Evolutionary conservation across 169 alveolate genomes (phyloP), one percentile per base, ranked within the genome.

Genomic region (Plasmodium ovale): DNA sequence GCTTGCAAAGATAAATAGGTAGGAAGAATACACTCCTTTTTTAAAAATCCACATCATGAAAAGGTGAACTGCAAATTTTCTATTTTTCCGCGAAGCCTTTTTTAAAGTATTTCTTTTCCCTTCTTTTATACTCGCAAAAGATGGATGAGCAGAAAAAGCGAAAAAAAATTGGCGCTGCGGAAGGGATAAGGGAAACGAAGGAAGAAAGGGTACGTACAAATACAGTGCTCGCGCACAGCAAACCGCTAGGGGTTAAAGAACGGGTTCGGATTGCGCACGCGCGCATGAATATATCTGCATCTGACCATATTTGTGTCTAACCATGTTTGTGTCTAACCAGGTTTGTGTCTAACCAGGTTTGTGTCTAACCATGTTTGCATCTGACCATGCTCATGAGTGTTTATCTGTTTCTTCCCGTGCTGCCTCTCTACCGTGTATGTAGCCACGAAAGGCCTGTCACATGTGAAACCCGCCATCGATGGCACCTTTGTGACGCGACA

Each of bases 121-220:
- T 35, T 35, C 25, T 31, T 69, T 16, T 12, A 16, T 9, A 60
- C 51, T 64, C 37, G 29, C 2, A 21, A 9, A 25, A 14, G 14
- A 79, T 65, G 89, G 58, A 79, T 35, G 84, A 54, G 44, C 9
- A 21, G 4, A 65, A 35, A 51, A 19, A n/a, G 19, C 54, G 25
- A n/a, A 67, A 67, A 64, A 65, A 65, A 79, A 79, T 19, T 58
- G 44, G 33, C 21, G 29, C 29, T 16, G 58, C 70, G 21, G 82
- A 62, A 58, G 59, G 27, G 6, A 37, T 65, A 3, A 65, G 49
- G 16, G 71, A 42, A 1, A 65, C 82, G 23, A 53, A 70, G 72
- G 89, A 79, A 21, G 82, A 79, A 37, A 51, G 82, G 58, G 89
- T 79, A 77, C 14, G 21, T 27, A 14, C 14, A 62, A 77, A 42